A percentile compares a stretch with the other conserved stretches of the same genome.
Conservation (phyloP, 805 yeast species). For the Ogataea ganodermae region DNA sequence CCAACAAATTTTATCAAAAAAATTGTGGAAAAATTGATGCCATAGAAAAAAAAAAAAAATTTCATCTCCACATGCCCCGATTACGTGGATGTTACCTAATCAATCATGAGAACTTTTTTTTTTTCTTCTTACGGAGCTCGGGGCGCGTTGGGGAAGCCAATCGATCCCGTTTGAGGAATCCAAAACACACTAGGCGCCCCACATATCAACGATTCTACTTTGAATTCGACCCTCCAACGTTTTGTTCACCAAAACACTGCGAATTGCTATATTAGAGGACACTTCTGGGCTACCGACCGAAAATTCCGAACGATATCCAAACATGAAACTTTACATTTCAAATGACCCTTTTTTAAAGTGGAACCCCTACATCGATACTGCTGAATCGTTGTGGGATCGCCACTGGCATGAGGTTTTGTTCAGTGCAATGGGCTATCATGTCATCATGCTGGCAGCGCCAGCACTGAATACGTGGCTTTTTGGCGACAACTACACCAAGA, state of each 20-base stretch:
- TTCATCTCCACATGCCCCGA: not conserved
- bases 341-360: slow-evolving; percentile 47
- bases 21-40: not conserved
- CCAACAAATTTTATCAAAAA: slow-evolving; percentile 4
- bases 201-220: not conserved
- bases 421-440: slow-evolving; percentile 61
- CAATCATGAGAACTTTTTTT: not conserved
- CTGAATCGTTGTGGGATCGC: slow-evolving; percentile 45
- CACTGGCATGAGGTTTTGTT: slow-evolving; percentile 77
- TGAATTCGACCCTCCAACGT: too few species aligned
- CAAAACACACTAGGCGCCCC: not conserved
- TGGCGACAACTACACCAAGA: slow-evolving; percentile 54
- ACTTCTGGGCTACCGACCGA: too few species aligned
- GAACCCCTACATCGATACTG: slow-evolving; percentile 47
- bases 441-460: slow-evolving; percentile 55
- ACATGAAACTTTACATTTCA: slow-evolving; percentile 26
- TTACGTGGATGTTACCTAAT: not conserved
- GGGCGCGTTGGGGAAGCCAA: not conserved
- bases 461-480: slow-evolving; percentile 48
- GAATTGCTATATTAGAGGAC: too few species aligned
- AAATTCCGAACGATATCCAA: not conserved
- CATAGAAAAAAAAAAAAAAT: not conserved
- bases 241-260: too few species aligned
- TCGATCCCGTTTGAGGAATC: not conserved
- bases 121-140: not conserved